Evolutionary conservation across 768 basidiomycete species (phyloP), one percentile per base, ranked within the genome.

Genomic region (Leccinum subgranulosum): DNA sequence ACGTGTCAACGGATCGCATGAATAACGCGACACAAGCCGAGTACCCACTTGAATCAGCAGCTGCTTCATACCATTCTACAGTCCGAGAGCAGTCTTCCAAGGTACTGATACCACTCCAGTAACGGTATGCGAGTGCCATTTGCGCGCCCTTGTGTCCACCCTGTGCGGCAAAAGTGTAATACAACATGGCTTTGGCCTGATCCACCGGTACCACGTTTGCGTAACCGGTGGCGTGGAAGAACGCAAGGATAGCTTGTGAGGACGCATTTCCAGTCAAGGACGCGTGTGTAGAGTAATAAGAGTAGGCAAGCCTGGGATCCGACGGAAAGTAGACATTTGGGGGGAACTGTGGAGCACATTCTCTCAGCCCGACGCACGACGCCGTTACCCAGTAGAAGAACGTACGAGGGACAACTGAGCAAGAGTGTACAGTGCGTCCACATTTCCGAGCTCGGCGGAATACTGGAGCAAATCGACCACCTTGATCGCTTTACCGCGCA

Each of bases 71-170:
- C 89, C 92, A 98, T 27, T 83, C 81, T 54, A 93, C 75, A 14
- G 97, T 92, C 11, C 82, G 77, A 65, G 86, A 79, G 72, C 97
- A 98, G 64, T 87, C 86, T 70, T 98, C 94, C 53, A 84, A 76
- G 1, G 93, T 88, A 11, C 95, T 92, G 56, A 99, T 97, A 1
- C 97, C 97, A 39, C 90, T 87, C 95, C 94, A 98, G 67, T 95
- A 87, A 27, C 94, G 84, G 72, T 96, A 98, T 0, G 87, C 97
- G 31, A 98, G 78, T 2, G 93, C 85, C 92, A 96, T 94, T 69
- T 94, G 87, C 0, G 96, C 90, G 6, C 90, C 88, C 64, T 86
- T 85, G 73, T 94, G 83, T 0, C 89, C 92, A 2, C 89, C 88
- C 51, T 94, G 86, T 1, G 93, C 94, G 4, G 95, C 87, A 65